Percentiles rank a stretch among this genome's conserved stretches.
These are phyloP conservation scores for Cutaneotrichosporon sp. DNA, from an alignment of 1,284 basidiomycete genomes.

Conservation along the genomic window DNA sequence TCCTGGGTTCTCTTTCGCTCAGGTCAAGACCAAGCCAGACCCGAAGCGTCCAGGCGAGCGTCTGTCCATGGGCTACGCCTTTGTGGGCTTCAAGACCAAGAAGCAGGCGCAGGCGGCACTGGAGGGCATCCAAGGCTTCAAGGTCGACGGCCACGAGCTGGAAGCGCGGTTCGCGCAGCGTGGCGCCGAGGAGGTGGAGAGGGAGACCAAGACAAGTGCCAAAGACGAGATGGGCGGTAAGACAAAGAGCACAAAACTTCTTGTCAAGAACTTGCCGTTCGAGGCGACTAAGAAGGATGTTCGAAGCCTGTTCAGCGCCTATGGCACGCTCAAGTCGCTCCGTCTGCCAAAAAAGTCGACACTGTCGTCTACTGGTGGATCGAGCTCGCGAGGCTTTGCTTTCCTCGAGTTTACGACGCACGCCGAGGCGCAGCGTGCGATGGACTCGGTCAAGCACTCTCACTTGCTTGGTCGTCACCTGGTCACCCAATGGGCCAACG, in stretches of 20 bases:
- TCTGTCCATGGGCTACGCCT: constrained; percentile 93
- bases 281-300: constrained; percentile 92
- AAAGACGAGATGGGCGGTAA: constrained; percentile 40
- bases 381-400: constrained; percentile 71
- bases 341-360: constrained; percentile 83
- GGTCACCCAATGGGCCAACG: constrained; percentile 85
- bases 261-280: constrained; percentile 97
- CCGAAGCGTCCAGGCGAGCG: constrained; percentile 60
- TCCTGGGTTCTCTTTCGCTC: constrained; percentile 78
- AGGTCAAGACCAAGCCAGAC: constrained; percentile 86
- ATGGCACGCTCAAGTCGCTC: constrained; percentile 86
- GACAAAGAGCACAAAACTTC: constrained; percentile 71
- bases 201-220: constrained; percentile 37
- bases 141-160: constrained; percentile 81
- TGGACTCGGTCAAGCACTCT: constrained; percentile 77
- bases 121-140: constrained; percentile 71
- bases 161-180: constrained; percentile 82
- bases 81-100: constrained; percentile 78
- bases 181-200: constrained; percentile 61
- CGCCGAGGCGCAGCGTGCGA: constrained; percentile 80
- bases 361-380: constrained; percentile 55
- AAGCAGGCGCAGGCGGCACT: constrained; percentile 72
- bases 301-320: constrained; percentile 75
- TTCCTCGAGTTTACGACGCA: constrained; percentile 89
- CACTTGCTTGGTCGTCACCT: constrained; percentile 94